Conservation (phyloP, 768 basidiomycete species). For the Termitomyces sp. region DNA sequence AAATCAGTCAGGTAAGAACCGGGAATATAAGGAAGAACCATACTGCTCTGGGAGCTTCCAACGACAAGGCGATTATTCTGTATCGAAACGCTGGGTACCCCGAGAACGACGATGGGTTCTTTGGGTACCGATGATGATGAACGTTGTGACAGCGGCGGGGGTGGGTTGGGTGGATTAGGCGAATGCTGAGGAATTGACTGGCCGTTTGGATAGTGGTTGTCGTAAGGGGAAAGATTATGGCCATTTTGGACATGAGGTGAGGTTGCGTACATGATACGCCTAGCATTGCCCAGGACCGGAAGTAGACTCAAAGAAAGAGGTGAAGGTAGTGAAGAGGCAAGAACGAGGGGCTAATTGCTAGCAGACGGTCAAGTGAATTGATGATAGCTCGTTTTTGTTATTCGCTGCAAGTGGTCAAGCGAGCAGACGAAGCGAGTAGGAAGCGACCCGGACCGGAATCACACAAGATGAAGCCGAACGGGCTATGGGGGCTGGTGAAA, state of each 20-base stretch:
- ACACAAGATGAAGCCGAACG: constrained; percentile 13
- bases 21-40: constrained; percentile 28
- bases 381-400: constrained; percentile 13
- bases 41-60: constrained; percentile 69
- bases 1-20: constrained; percentile 12
- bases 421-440: constrained; percentile 21
- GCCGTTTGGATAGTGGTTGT: constrained; percentile 27
- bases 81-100: constrained; percentile 75
- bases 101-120: constrained; percentile 65
- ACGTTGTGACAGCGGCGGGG: constrained; percentile 25
- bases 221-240: constrained; percentile 36
- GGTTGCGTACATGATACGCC: constrained; percentile 55
- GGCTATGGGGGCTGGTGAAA: not conserved
- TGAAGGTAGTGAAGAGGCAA: constrained; percentile 22
- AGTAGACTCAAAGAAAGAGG: constrained; percentile 28
- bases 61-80: constrained; percentile 67
- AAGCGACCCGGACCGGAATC: constrained; percentile 15
- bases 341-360: constrained; percentile 16
- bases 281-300: constrained; percentile 47
- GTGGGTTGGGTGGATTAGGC: constrained; percentile 27
- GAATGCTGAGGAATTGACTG: constrained; percentile 28
- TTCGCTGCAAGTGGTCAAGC: constrained; percentile 17
- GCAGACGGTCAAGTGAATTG: constrained; percentile 9
- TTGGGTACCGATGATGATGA: constrained; percentile 35
- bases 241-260: constrained; percentile 44